Base-by-base conservation (phyloP, 2,329 filamentous ascomycete genomes). In the Diaporthe sp. region DNA sequence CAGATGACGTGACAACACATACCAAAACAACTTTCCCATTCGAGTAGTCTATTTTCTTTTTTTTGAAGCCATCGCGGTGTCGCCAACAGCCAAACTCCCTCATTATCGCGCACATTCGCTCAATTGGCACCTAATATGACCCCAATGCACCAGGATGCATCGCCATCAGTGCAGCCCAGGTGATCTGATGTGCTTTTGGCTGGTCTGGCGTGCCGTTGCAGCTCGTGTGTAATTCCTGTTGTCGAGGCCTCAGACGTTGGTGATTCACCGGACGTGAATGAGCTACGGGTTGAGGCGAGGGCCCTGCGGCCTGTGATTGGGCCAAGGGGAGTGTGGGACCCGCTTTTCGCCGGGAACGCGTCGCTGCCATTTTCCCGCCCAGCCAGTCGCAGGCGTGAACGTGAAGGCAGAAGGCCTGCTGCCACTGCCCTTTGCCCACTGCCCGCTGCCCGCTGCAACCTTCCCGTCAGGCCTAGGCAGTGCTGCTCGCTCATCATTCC, bases 11-110 rank as follows among this genome's bases (percentile, higher is more conserved):
- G 75, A 77, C 75, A 65, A 70, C 75, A 75, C 73, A 73, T 70
- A 58, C 68, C 62, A 73, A 76, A 76, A 77, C 67, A 77, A 62
- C 67, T 74, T 77, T 76, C 76, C 76, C 72, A 57, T 77, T 76
- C 10, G 44, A 57, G 76, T 76, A 77, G 70, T 72, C 69, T 77
- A 65, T 77, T 77, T 77, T 75, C 42, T 57, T 68, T 61, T 61
- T 68, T 61, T 25, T 62, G 62, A 71, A 46, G 70, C 25, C 57
- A 51, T 72, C 51, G 46, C 70, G 65, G 58, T 42, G 55, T 59
- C 53, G 44, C 58, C 17, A 61, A 28, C 39, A 49, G 5, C 19
- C 34, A 57, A 22, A 7, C n/a, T 5, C n/a, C 9, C 37, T 46
- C 37, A 25, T 31, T 46, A 22, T 65, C 28, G 15, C 44, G 15